phyloP scores from a whole-genome alignment of 441 rosid species.

The Bocquillonia castaneifolia region DNA sequence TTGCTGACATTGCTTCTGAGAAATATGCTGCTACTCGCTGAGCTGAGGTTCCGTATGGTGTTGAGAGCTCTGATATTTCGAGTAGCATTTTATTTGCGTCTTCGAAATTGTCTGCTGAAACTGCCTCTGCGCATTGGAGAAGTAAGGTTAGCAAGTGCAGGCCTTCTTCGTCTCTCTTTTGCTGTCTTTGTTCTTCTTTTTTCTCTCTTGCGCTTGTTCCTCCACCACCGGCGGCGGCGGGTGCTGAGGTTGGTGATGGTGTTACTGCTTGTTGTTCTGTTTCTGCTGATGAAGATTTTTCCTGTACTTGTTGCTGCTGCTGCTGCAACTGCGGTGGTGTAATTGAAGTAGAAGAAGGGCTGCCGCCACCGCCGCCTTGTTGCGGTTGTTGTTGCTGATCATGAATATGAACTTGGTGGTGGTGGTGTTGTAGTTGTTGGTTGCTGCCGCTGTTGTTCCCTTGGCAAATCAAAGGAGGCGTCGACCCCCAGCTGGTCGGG shows the following conservation, averaged over 20 bases:
- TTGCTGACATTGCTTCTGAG: conserved; percentile 94
- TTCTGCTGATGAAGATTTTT: conserved; percentile 47
- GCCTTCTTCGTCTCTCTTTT: conserved; percentile 84
- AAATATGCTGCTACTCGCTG: conserved; percentile 96
- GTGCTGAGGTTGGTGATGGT: neutral
- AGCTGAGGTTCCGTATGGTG: conserved; percentile 92
- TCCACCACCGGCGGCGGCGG: neutral
- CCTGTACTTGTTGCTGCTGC: conserved; percentile 30
- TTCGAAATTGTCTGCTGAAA: conserved; percentile 74
- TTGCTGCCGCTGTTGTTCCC: conserved; percentile 16
- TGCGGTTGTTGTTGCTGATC: conserved; percentile 22
- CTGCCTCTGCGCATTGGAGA: conserved; percentile 94
- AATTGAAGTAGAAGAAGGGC: conserved; percentile 23
- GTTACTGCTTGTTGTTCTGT: conserved; percentile 28
- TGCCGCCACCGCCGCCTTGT: too few relatives aligned
- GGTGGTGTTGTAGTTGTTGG: conserved; percentile 16
- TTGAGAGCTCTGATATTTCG: conserved; percentile 81
- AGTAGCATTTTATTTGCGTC: conserved; percentile 86
- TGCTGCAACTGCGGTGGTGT: conserved; percentile 29
- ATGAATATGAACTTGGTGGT: conserved; percentile 18
- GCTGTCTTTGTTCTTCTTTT: conserved; percentile 71
- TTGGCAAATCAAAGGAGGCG: conserved; percentile 23
- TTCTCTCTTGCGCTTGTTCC: conserved; percentile 37
- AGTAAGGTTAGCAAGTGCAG: conserved; percentile 81
- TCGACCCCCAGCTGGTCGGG: conserved; percentile 28